A percentile compares a stretch with the other conserved stretches of the same genome.
Evolutionary conservation across 306 rosid species (phyloP).

Genomic region (Albizia julibrissin): DNA sequence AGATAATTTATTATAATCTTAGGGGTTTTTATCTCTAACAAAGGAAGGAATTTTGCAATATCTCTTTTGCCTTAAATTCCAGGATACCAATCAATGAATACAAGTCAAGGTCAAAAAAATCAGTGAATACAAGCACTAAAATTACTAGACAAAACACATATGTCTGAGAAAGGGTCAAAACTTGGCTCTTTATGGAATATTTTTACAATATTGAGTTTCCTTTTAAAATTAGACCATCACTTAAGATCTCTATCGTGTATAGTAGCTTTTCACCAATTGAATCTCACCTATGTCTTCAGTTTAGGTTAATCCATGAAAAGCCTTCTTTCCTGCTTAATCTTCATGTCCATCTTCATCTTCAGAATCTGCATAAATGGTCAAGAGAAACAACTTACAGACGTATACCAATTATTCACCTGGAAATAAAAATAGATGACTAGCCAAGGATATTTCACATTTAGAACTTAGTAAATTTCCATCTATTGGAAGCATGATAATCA

Average conservation of each 20-base stretch:
- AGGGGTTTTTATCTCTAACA: not conserved
- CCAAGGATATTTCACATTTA: constrained; percentile 14
- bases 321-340: constrained; percentile 61
- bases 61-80: not conserved
- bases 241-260: constrained; percentile 9
- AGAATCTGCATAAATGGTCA: constrained; percentile 61
- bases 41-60: constrained; percentile 7
- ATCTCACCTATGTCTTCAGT: constrained; percentile 48
- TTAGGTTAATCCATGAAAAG: constrained; percentile 25
- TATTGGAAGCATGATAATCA: constrained; percentile 9
- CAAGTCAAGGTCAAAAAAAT: not conserved
- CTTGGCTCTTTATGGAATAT: not conserved
- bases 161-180: not conserved
- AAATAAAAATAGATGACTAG: constrained; percentile 13
- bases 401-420: not conserved
- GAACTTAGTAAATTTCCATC: not conserved
- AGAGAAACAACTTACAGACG: constrained; percentile 16
- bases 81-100: not conserved
- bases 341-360: constrained; percentile 89
- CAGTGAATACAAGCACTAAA: not conserved
- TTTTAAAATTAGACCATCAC: not conserved
- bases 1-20: constrained; percentile 7
- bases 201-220: not conserved
- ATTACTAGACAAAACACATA: not conserved
- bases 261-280: constrained; percentile 27